Evolutionary conservation across 805 yeast genomes (phyloP), one percentile per base, ranked within the genome.

Genomic region (Lachancea waltii): DNA sequence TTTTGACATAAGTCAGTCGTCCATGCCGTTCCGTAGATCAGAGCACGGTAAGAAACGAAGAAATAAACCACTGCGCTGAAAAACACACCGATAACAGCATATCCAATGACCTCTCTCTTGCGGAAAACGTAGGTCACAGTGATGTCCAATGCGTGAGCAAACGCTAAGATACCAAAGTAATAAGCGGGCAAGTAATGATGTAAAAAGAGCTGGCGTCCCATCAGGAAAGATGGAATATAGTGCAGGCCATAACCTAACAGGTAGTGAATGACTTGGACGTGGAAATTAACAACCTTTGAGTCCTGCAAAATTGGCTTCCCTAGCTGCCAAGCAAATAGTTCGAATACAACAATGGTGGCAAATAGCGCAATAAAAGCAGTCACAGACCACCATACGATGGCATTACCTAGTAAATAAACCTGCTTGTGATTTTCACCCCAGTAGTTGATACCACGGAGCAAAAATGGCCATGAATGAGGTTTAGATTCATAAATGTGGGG

Each of bases 111-210:
- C 48, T 68, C 73, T 46, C 65, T 72, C 33, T 59, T 63, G 18
- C 60, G 57, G 44, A 68, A 61, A 23, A 68, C 51, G 49, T 69
- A 73, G 14, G 62, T 51, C n/a, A 65, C 70, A 23, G 73, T 46
- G 38, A 77, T 61, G 46, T 80, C 84, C 33, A 79, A 63, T 38
- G 72, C 65, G 45, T 82, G 89, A n/a, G 83, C 84, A 36, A 85
- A 65, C 2, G 81, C 85, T 46, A 85, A 68, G 38, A 85, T 69
- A 33, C 86, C 92, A 63, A 92, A 92, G 66, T 86, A 92, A 37
- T 85, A 73, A 2, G 97, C 85, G 40, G 96, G 97, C 49, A 92
- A 65, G 62, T 90, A 90, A 63, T 89, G 97, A 62, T 89, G 97
- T 58, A 89, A 68, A 68, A 90, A 89, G 63, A 89, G 64, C 65